Percentiles rank a stretch among this genome's conserved stretches.
Evolutionary conservation across 192 early-diverging fungal genomes (phyloP).

Genomic region (Helicostylum pulchrum): DNA sequence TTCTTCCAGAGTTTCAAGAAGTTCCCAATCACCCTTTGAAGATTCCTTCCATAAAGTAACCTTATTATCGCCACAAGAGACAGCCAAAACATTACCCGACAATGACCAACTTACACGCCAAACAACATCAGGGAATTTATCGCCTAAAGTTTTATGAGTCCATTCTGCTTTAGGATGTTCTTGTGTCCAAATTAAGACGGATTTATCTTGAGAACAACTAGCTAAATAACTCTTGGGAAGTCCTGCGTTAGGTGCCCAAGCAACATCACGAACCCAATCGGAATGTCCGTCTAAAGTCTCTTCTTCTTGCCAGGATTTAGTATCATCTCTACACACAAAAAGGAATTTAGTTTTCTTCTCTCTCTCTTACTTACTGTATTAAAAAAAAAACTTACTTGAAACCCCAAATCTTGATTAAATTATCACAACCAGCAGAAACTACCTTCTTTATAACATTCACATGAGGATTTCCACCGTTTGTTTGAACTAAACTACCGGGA

Average conservation of each 20-base stretch:
- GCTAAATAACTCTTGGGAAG: slow-evolving; percentile 87
- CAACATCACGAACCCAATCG: slow-evolving; percentile 98
- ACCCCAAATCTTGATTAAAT: slow-evolving; percentile 93
- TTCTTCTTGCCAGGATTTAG: slow-evolving; percentile 77
- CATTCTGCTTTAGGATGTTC: slow-evolving; percentile 67
- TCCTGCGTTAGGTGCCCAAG: slow-evolving; percentile 95
- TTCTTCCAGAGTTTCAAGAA: slow-evolving; percentile 74
- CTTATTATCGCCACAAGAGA: slow-evolving; percentile 95
- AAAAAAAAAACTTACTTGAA: slow-evolving; percentile 44
- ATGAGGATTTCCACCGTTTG: slow-evolving; percentile 54
- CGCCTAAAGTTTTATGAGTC: slow-evolving; percentile 69
- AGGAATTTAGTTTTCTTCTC: neutral
- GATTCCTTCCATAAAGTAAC: slow-evolving; percentile 97
- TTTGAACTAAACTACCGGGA: slow-evolving; percentile 67
- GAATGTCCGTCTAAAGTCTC: slow-evolving; percentile 82
- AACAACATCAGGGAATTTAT: slow-evolving; percentile 92
- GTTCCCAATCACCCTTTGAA: slow-evolving; percentile 86
- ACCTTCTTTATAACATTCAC: slow-evolving; percentile 70
- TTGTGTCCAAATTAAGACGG: slow-evolving; percentile 94
- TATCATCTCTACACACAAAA: slow-evolving; percentile 59
- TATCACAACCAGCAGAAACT: slow-evolving; percentile 94
- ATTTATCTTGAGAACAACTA: slow-evolving; percentile 94
- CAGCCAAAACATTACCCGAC: slow-evolving; percentile 93
- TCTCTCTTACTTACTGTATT: neutral
- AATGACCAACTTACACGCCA: slow-evolving; percentile 98